These are phyloP conservation scores for Xerocomus spinulosus DNA, from an alignment of 768 basidiomycete species.

Conservation along the genomic window DNA sequence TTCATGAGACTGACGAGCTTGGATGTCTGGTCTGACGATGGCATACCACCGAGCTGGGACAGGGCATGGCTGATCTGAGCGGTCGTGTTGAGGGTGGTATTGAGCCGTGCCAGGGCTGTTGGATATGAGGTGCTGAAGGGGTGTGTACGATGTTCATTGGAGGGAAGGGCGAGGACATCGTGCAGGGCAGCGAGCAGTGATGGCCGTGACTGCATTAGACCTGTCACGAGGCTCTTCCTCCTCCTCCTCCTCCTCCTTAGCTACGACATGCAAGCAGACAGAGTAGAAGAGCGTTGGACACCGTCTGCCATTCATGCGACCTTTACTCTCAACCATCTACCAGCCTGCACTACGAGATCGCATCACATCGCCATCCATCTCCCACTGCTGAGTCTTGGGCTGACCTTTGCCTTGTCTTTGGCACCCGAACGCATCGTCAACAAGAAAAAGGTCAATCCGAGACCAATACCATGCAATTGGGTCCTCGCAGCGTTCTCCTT, in stretches of 20 bases:
- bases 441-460: background rate
- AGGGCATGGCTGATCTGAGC: slow-evolving; percentile 53
- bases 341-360: background rate
- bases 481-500: slow-evolving; percentile 9
- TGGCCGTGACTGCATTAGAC: slow-evolving; percentile 11
- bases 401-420: slow-evolving; percentile 15
- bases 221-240: no score
- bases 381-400: slow-evolving; percentile 10
- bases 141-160: slow-evolving; percentile 14
- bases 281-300: slow-evolving; percentile 15
- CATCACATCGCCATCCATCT: slow-evolving; percentile 2
- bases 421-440: background rate
- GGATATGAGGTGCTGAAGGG: slow-evolving; percentile 24
- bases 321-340: background rate
- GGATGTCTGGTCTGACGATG: slow-evolving; percentile 52
- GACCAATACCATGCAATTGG: background rate
- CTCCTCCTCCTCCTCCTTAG: no score
- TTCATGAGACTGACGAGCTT: slow-evolving; percentile 67
- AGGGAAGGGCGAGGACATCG: slow-evolving; percentile 22
- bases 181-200: slow-evolving; percentile 26
- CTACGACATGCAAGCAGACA: background rate
- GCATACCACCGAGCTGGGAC: slow-evolving; percentile 37
- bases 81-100: slow-evolving; percentile 48
- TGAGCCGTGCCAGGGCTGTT: slow-evolving; percentile 34
- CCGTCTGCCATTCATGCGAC: slow-evolving; percentile 6